Percentiles rank a stretch among this genome's conserved stretches.
Conservation (phyloP, 805 yeast species). For the Kregervanrija delftensis region DNA sequence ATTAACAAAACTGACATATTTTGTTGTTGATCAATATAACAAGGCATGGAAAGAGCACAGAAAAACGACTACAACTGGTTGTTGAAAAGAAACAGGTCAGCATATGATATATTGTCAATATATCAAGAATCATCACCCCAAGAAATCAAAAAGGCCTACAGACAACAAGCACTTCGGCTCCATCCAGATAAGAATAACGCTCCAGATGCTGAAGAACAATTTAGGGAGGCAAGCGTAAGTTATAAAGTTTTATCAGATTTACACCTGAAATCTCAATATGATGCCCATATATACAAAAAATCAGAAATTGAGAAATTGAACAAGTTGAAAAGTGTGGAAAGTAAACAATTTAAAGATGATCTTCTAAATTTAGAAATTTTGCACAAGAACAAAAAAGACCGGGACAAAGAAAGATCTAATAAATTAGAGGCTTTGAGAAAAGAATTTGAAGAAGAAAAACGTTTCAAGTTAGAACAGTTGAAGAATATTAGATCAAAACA, state of each 20-base stretch:
- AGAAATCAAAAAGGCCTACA: slow-evolving; percentile 23
- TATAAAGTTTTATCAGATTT: slow-evolving; percentile 17
- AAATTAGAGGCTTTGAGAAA: slow-evolving; percentile 15
- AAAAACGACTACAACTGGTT: slow-evolving; percentile 14
- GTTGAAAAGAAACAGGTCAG: slow-evolving; percentile 5
- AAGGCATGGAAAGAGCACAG: neutral
- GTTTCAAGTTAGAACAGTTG: slow-evolving; percentile 7
- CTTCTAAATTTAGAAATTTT: slow-evolving; percentile 26
- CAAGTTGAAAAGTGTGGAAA: slow-evolving; percentile 7
- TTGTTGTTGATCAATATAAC: neutral
- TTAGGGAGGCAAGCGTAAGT: slow-evolving; percentile 24
- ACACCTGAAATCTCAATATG: slow-evolving; percentile 17
- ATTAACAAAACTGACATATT: neutral
- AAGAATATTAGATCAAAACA: neutral
- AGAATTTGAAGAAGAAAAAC: slow-evolving; percentile 14
- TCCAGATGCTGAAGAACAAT: slow-evolving; percentile 20
- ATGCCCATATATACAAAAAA: slow-evolving; percentile 9
- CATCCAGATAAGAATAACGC: slow-evolving; percentile 32
- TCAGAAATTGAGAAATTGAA: neutral
- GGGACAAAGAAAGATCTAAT: slow-evolving; percentile 2
- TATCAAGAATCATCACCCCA: slow-evolving; percentile 1
- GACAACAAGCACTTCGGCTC: slow-evolving; percentile 23
- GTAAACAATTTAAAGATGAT: slow-evolving; percentile 19
- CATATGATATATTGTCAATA: slow-evolving; percentile 12
- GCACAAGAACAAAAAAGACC: slow-evolving; percentile 12